Evolutionary conservation across 805 yeast genomes (phyloP).

Genomic region (Pichia membranifaciens): DNA sequence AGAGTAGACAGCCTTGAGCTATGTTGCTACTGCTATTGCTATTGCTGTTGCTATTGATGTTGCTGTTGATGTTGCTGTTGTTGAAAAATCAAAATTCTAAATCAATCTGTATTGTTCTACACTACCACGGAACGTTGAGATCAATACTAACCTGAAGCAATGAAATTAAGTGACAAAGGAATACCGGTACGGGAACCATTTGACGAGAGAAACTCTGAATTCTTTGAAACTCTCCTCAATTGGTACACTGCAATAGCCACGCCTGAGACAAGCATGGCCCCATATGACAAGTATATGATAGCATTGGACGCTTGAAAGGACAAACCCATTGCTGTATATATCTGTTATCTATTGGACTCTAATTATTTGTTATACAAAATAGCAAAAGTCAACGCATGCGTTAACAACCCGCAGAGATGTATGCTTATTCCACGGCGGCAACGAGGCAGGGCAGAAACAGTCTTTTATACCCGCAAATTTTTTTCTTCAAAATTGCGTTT

Average conservation of each 20-base stretch:
- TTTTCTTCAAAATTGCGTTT: not conserved
- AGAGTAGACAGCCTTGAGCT: too few relatives aligned
- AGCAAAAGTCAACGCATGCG: too few relatives aligned
- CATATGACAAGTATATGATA: constrained; percentile 56
- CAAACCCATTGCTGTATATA: constrained; percentile 22
- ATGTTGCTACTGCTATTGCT: too few relatives aligned
- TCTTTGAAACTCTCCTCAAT: constrained; percentile 31
- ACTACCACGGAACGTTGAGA: constrained; percentile 4
- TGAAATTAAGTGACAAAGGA: constrained; percentile 80
- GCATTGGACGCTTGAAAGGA: constrained; percentile 53
- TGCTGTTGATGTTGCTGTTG: too few relatives aligned
- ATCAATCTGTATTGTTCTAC: not conserved
- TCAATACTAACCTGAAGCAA: constrained; percentile 75
- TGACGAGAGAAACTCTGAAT: constrained; percentile 57
- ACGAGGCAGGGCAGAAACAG: not conserved
- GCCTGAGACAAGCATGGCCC: constrained; percentile 49
- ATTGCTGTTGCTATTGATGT: constrained; percentile 6
- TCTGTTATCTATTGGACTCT: too few relatives aligned
- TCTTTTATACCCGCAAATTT: too few relatives aligned
- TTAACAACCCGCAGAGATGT: too few relatives aligned
- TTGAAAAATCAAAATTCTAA: constrained; percentile 1
- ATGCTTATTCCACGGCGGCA: not conserved
- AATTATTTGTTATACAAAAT: too few relatives aligned
- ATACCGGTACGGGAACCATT: constrained; percentile 76
- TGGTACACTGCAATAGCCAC: constrained; percentile 54